Conservation (phyloP, 805 yeast genomes). For the Wickerhamomyces silvicola region DNA sequence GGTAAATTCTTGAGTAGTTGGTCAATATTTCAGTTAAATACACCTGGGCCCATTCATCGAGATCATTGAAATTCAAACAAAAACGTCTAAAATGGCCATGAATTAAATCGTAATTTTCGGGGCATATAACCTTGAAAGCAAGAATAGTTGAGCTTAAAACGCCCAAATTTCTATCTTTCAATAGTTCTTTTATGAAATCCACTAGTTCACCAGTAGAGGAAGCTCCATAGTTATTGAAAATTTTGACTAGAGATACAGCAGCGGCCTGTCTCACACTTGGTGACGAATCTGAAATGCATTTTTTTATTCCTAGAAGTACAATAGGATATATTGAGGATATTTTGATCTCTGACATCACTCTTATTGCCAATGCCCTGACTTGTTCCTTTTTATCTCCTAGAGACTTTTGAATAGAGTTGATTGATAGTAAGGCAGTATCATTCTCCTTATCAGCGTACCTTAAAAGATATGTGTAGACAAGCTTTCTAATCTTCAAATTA, state of each 20-base stretch:
- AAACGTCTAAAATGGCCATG: slow-evolving; percentile 65
- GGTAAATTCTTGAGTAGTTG: slow-evolving; percentile 55
- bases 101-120: slow-evolving; percentile 53
- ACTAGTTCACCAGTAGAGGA: slow-evolving; percentile 43
- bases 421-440: slow-evolving; percentile 81
- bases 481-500: slow-evolving; percentile 56
- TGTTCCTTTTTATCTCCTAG: slow-evolving; percentile 64
- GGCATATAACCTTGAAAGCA: slow-evolving; percentile 46
- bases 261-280: slow-evolving; percentile 76
- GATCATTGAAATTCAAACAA: slow-evolving; percentile 38
- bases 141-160: slow-evolving; percentile 70
- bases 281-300: slow-evolving; percentile 62
- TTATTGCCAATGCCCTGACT: slow-evolving; percentile 64
- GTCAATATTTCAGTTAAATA: slow-evolving; percentile 54
- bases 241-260: slow-evolving; percentile 66
- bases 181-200: slow-evolving; percentile 41
- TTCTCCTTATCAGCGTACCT: slow-evolving; percentile 80
- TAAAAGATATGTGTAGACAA: slow-evolving; percentile 70
- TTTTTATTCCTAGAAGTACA: slow-evolving; percentile 62
- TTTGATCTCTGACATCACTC: slow-evolving; percentile 76
- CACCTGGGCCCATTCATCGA: slow-evolving; percentile 73
- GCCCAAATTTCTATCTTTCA: slow-evolving; percentile 56
- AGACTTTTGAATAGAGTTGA: slow-evolving; percentile 86
- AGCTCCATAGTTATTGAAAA: slow-evolving; percentile 36
- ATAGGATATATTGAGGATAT: slow-evolving; percentile 81